Evolutionary conservation across 306 rosid genomes (phyloP).

Genomic region (Vicia villosa): DNA sequence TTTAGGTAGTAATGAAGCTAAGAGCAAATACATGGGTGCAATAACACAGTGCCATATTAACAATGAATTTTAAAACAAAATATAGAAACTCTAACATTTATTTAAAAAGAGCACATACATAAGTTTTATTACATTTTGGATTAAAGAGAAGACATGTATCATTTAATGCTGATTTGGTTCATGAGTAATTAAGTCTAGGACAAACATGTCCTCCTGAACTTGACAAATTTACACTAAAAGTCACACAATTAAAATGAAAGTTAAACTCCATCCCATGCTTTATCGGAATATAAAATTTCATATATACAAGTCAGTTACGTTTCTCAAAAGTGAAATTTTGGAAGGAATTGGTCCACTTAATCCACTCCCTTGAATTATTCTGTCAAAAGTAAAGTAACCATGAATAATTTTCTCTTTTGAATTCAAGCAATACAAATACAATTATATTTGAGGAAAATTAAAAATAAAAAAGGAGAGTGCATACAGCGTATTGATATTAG

Average conservation of each 20-base stretch:
- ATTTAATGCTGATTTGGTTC: constrained; percentile 5
- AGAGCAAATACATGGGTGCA: neutral
- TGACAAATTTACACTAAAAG: neutral
- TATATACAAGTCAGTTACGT: no score
- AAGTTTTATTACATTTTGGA: neutral
- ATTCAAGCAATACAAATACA: no score
- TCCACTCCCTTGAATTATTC: no score
- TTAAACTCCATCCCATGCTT: no score
- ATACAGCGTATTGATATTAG: no score
- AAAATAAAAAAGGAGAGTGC: no score
- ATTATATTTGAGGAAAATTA: no score
- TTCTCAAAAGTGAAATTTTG: no score
- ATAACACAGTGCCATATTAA: constrained; percentile 8
- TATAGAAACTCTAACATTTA: constrained; percentile 10
- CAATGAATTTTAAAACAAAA: constrained; percentile 9
- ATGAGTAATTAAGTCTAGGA: constrained; percentile 26
- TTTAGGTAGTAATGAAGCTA: constrained; percentile 9
- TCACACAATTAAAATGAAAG: constrained; percentile 7
- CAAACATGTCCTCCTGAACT: constrained; percentile 2
- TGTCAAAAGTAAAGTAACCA: no score
- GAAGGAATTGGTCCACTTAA: no score
- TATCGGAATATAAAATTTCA: no score
- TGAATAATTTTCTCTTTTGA: no score
- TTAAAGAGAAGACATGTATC: constrained; percentile 5
- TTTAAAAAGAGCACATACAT: neutral